Evolutionary conservation across 2,329 filamentous ascomycete genomes (phyloP).

Genomic region (Bipolaris cookei): DNA sequence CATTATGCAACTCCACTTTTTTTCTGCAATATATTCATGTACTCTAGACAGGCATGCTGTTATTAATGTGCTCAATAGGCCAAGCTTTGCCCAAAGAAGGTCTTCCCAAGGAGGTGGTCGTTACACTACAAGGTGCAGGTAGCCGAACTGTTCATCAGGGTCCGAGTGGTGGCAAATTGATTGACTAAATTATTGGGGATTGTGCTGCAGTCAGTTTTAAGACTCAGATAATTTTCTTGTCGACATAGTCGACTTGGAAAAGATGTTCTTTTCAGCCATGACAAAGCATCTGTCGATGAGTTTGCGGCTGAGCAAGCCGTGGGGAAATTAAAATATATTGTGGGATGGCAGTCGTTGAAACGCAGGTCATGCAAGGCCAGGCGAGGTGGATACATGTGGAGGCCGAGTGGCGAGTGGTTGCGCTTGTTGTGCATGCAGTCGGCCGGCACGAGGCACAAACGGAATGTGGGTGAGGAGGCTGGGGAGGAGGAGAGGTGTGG

Average conservation of each 20-base stretch:
- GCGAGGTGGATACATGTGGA: too few species aligned
- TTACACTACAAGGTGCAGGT: not conserved
- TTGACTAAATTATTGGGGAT: too few species aligned
- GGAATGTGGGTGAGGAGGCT: too few species aligned
- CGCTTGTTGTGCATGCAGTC: too few species aligned
- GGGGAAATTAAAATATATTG: conserved; percentile 3
- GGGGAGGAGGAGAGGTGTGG: too few species aligned
- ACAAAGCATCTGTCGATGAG: not conserved
- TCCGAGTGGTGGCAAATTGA: too few species aligned
- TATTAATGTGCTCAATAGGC: conserved; percentile 1
- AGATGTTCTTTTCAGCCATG: not conserved
- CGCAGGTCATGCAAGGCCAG: too few species aligned
- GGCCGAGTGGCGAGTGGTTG: too few species aligned
- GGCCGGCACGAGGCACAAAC: too few species aligned
- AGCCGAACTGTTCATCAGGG: not conserved
- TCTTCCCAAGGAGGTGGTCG: not conserved
- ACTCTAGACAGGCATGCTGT: not conserved
- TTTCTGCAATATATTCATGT: not conserved
- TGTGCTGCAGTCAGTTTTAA: not conserved
- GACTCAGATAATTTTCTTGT: not conserved
- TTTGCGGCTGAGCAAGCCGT: not conserved
- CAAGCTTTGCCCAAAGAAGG: not conserved
- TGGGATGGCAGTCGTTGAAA: not conserved
- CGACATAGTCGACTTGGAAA: not conserved
- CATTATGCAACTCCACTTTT: not conserved